phyloP scores from a whole-genome alignment of 257 asterid genomes.

The Echium plantagineum region DNA sequence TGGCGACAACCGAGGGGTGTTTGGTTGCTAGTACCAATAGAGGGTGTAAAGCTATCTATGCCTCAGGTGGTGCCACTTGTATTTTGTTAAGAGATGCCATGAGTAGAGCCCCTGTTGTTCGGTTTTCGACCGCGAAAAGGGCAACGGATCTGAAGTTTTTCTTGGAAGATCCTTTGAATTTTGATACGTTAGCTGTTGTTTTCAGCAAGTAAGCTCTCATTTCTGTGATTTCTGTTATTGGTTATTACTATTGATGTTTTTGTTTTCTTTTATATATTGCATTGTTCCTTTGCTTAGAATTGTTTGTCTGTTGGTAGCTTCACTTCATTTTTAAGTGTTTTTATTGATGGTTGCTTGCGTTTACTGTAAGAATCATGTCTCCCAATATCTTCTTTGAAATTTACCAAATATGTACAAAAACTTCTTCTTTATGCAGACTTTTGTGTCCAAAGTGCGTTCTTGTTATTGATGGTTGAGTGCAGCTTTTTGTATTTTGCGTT shows the following conservation, averaged over 20 bases:
- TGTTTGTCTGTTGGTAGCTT: neutral
- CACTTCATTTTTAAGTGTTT: neutral
- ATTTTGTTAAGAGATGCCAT: neutral
- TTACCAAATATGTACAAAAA: neutral
- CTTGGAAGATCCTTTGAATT: neutral
- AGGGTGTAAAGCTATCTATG: neutral
- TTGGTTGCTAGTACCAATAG: neutral
- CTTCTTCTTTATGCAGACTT: neutral
- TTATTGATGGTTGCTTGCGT: neutral
- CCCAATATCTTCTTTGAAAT: too few relatives aligned
- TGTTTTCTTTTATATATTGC: neutral
- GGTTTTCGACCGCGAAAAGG: neutral
- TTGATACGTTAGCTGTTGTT: neutral
- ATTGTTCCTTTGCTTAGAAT: neutral
- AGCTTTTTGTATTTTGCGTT: neutral
- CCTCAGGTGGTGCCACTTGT: neutral
- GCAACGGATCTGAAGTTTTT: neutral
- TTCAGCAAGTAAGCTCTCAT: neutral
- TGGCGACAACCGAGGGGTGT: neutral
- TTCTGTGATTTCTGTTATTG: neutral
- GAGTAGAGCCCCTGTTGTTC: neutral
- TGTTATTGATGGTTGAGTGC: neutral
- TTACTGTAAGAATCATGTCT: too few relatives aligned
- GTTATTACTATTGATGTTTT: neutral
- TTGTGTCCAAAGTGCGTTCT: neutral